Base-by-base conservation (phyloP, 768 basidiomycete species). In the Neoboletus subvelutipes region DNA sequence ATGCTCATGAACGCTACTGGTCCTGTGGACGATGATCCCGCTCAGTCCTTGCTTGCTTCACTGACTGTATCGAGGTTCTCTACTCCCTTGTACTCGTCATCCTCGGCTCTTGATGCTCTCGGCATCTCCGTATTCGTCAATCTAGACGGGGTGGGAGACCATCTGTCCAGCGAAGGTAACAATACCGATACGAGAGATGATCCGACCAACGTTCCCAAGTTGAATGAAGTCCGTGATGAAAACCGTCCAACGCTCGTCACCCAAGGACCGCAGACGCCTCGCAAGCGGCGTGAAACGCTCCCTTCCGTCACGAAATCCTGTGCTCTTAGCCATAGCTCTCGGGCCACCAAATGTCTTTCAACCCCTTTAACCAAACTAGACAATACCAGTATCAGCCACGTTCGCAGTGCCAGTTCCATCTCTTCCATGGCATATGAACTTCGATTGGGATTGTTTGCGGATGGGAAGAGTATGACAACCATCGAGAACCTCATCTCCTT, bases 341-440 rank as follows among this genome's bases (percentile, higher is more conserved):
- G 55, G 12, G 41, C 50, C 15, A 28, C 47, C 45, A 67, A 67
- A 34, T 15, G 26, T 37, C 22, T 58, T 24, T 67, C 67, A 7
- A 67, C 65, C 5, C 68, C 67, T 1, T 29, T 64, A 1, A 31
- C 54, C 46, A 64, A 57, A 46, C 29, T 57, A 1, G 60, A 62
- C 22, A 67, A 56, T 24, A 31, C 52, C 57, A 58, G 55, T 2
- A 8, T 50, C 28, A 48, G n/a, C 36, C 57, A 65, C 41, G 4
- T 66, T 42, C 56, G 57, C 40, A 61, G 64, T 2, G 36, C 63
- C 4, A 65, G 40, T 12, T 69, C 69, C 13, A 52, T 66, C 11
- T 71, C 71, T 37, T 69, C 71, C 28, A 52, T 71, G 53, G 54
- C 69, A 4, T 67, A 72, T 45, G 60, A 66, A 52, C 37, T 71